Conservation (phyloP, 1,139 yeast species). For the Pichia sp. region DNA sequence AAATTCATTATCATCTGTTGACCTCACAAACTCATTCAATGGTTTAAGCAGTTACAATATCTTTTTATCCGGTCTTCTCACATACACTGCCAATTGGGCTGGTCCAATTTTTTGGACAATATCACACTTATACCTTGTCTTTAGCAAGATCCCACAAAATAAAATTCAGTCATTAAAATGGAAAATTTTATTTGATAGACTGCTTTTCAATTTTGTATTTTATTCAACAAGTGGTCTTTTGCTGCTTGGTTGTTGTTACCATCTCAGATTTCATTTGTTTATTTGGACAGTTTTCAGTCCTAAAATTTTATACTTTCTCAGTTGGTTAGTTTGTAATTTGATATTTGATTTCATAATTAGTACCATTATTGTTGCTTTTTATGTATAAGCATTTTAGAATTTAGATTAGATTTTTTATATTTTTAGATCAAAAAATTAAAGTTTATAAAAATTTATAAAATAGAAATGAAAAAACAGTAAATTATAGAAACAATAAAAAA, state of each 20-base stretch:
- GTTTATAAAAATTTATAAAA: not conserved
- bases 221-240: conserved; percentile 54
- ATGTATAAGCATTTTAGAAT: conserved; percentile 9
- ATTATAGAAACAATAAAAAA: not conserved
- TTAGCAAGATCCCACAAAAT: conserved; percentile 10
- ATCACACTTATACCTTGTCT: conserved; percentile 35
- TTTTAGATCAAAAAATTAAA: not conserved
- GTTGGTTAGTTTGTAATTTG: conserved; percentile 60
- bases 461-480: not conserved
- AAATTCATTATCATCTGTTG: conserved; percentile 86
- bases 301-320: conserved; percentile 69
- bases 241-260: conserved; percentile 63
- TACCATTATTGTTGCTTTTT: conserved; percentile 18
- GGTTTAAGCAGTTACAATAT: conserved; percentile 71
- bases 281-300: conserved; percentile 99
- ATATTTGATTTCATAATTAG: conserved; percentile 34
- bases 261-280: conserved; percentile 77
- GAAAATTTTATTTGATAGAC: conserved; percentile 34
- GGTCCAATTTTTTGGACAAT: conserved; percentile 83
- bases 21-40: conserved; percentile 85
- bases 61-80: conserved; percentile 66
- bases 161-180: conserved; percentile 24
- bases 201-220: conserved; percentile 40
- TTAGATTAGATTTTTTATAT: no score
- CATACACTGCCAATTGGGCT: conserved; percentile 77